Conservation (phyloP, 2,329 filamentous ascomycete genomes). For the Cladosporium sp. region DNA sequence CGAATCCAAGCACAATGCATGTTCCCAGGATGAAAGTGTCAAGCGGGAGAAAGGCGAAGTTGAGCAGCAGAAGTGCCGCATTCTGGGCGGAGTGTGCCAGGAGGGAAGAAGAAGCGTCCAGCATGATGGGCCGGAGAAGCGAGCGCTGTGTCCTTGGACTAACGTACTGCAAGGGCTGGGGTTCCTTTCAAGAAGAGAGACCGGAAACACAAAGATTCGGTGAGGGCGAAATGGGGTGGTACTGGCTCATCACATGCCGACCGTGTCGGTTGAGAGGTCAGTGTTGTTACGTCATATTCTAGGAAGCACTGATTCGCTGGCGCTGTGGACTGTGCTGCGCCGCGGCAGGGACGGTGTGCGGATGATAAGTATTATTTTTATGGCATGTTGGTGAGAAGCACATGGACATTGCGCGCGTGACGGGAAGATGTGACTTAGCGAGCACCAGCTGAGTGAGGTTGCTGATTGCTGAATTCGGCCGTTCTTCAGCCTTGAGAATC, state of each 20-base stretch:
- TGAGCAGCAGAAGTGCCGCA: slow-evolving; percentile 41
- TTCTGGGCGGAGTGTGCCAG: slow-evolving; percentile 47
- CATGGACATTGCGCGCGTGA: background rate
- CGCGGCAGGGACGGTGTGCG: background rate
- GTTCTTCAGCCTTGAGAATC: too few species aligned
- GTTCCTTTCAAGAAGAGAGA: background rate
- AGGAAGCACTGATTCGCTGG: slow-evolving; percentile 10
- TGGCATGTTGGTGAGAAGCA: background rate
- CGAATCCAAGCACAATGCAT: slow-evolving; percentile 30
- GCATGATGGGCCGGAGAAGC: slow-evolving; percentile 23
- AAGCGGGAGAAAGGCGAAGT: slow-evolving; percentile 47
- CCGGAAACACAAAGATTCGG: background rate
- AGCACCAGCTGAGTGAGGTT: background rate
- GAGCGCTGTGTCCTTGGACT: too few species aligned
- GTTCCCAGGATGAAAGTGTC: slow-evolving; percentile 41
- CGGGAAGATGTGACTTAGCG: background rate
- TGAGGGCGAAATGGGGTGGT: background rate
- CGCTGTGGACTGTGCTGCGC: too few species aligned
- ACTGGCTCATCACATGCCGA: background rate
- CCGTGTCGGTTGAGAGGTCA: background rate
- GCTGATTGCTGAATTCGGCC: background rate
- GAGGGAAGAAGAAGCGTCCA: slow-evolving; percentile 30
- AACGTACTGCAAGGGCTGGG: too few species aligned
- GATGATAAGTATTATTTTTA: too few species aligned
- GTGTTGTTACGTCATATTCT: slow-evolving; percentile 9